Conservation (phyloP, 225 moss, liverwort and hornwort species). For the Pleurozium schreberi region DNA sequence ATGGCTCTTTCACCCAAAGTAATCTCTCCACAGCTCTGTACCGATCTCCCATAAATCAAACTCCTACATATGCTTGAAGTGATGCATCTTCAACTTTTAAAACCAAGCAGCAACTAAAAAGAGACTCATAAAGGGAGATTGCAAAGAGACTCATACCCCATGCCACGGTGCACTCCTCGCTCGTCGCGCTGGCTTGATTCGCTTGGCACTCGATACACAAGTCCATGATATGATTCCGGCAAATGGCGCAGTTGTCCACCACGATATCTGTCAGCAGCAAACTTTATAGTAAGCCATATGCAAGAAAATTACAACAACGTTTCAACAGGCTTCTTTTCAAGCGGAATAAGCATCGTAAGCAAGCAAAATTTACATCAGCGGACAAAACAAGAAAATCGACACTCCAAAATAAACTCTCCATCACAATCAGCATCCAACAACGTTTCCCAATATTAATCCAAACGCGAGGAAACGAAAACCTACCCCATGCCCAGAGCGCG, state of each 20-base stretch:
- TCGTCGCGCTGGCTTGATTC: constrained; percentile 87
- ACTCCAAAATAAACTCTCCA: background rate
- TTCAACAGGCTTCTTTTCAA: background rate
- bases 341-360: background rate
- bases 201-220: constrained; percentile 97
- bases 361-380: no score
- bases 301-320: background rate
- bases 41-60: background rate
- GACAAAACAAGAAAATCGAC: background rate
- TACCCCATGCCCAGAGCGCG: constrained; percentile 94
- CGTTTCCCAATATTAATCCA: background rate
- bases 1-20: background rate
- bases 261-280: constrained; percentile 60
- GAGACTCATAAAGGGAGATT: background rate
- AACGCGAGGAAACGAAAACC: background rate
- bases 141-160: constrained; percentile 48
- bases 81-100: background rate
- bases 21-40: background rate
- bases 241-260: constrained; percentile 92
- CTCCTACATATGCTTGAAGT: no score
- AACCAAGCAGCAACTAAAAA: background rate
- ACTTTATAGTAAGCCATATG: background rate
- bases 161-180: constrained; percentile 94
- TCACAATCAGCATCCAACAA: background rate
- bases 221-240: constrained; percentile 97